Base-by-base conservation (phyloP, 2,329 filamentous ascomycete genomes). In the Xylaria digitata region DNA sequence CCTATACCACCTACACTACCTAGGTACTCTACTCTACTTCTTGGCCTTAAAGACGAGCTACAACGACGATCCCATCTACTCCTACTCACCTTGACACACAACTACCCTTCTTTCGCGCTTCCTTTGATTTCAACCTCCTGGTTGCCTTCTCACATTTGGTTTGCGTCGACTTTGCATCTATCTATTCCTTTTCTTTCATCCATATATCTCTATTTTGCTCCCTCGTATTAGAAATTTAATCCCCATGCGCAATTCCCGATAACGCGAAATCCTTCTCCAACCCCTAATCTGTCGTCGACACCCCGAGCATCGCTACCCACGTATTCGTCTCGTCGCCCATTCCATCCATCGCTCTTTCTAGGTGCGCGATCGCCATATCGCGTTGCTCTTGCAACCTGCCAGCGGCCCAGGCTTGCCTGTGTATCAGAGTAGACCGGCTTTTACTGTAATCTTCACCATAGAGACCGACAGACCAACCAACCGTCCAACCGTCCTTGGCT, bases 221-320 rank as follows among this genome's bases (percentile, higher is more conserved):
- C 5, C 21, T 19, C 34, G 15, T 65, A 67, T 26, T 63, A 60
- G 57, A 59, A 58, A 42, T 69, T 63, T 70, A 70, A 68, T 72
- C 64, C 61, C 70, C 61, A 76, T 73, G 71, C 67, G 68, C 71
- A 62, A 52, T 56, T 61, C 65, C 61, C 65, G 65, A 71, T 75
- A 72, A 74, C 72, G 70, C 73, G 72, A 72, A 72, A 65, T 60
- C 30, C 48, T 43, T 46, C 26, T 45, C 45, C 54, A 63, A 34
- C 59, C 45, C 46, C 53, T 67, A 45, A 49, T 58, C 48, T 65
- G 6, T 54, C 45, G 58, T 49, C 52, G 5, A 63, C 43, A 46
- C 43, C 68, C 30, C 57, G 52, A 43, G n/a, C 61, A 58, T 56
- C 64, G 58, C 57, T 46, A 23, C 43, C 37, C 32, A 21, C 61